Percentiles rank a stretch among this genome's conserved stretches.
These are phyloP conservation scores for Cercospora brassicicola DNA, from an alignment of 2,329 filamentous ascomycete genomes.

Conservation along the genomic window DNA sequence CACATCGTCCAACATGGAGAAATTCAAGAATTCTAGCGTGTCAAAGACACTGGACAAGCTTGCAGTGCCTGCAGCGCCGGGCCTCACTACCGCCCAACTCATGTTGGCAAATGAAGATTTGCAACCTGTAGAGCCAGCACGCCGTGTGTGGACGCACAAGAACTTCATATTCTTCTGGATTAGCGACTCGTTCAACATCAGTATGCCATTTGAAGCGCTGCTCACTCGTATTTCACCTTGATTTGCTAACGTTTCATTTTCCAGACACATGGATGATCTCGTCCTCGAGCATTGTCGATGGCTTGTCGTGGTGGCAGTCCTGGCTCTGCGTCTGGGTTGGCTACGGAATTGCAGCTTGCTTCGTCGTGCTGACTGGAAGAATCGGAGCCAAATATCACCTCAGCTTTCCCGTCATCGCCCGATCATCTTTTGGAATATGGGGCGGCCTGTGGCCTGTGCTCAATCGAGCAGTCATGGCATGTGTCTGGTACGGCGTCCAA, in stretches of 20 bases:
- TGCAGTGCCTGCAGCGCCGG: constrained; percentile 72
- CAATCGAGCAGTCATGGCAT: constrained; percentile 15
- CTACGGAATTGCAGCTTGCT: constrained; percentile 13
- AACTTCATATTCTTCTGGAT: constrained; percentile 87
- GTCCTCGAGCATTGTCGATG: constrained; percentile 77
- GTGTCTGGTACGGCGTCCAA: constrained; percentile 15
- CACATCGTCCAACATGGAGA: constrained; percentile 42
- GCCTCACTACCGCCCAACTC: constrained; percentile 73
- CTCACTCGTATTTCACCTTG: constrained; percentile 14
- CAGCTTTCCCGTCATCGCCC: constrained; percentile 18
- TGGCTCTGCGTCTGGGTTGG: constrained; percentile 17
- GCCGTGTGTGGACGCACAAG: constrained; percentile 80
- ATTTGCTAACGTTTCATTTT: background rate
- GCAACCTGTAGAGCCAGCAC: constrained; percentile 68
- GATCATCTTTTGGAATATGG: constrained; percentile 16
- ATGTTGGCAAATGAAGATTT: constrained; percentile 74
- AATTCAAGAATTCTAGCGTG: constrained; percentile 42
- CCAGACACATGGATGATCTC: constrained; percentile 68
- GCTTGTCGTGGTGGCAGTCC: constrained; percentile 44
- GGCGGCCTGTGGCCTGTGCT: constrained; percentile 14
- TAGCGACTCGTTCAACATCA: constrained; percentile 79
- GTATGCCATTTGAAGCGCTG: background rate
- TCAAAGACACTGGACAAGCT: constrained; percentile 57
- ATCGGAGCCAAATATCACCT: constrained; percentile 16
- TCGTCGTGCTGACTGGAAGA: constrained; percentile 14